Evolutionary conservation across 2,329 filamentous ascomycete species (phyloP), one percentile per base, ranked within the genome.

Genomic region (Herpotrichia juniperi): DNA sequence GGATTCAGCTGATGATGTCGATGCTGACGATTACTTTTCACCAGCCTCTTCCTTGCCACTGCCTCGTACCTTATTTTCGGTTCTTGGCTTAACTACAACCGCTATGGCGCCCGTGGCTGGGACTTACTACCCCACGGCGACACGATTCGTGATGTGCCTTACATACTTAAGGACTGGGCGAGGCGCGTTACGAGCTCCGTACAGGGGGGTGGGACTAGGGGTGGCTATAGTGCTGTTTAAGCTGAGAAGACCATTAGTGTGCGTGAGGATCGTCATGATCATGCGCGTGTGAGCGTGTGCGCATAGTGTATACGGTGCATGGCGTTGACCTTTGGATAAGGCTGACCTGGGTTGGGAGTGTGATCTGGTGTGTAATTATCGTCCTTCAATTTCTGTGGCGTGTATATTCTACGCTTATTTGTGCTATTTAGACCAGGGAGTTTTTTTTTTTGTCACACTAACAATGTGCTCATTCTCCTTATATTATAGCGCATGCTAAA

Each of bases 71-170:
- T 99, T 60, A 96, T 97, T 73, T 97, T 97, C 69, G 93, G 93
- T 59, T 96, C 93, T 17, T 99, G 94, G 94, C 87, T 97, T 73
- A 97, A 97, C 80, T 97, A 97, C 82, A 97, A 92, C 79, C 90
- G 93, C 56, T 96, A 96, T 75, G 93, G 93, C 42, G 93, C 93
- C 46, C 84, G 93, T 39, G 94, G 94, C 51, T 97, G 93, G 93
- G 94, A 97, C 67, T 82, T 97, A 16, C 81, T 97, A 16, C 94
- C 94, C 12, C 93, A 97, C 71, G 90, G 90, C 59, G 94, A 99
- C 74, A 89, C 90, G 0, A 89, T 97, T 63, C 87, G 93, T 58
- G 94, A 99, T 68, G 78, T 97, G 17, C 94, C 94, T 2, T 97
- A 97, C 71, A 82, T 97, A 48, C 76, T 96, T 58, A 93, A 93